Base-by-base conservation (phyloP, 805 yeast genomes). In the Hanseniaspora valbyensis region DNA sequence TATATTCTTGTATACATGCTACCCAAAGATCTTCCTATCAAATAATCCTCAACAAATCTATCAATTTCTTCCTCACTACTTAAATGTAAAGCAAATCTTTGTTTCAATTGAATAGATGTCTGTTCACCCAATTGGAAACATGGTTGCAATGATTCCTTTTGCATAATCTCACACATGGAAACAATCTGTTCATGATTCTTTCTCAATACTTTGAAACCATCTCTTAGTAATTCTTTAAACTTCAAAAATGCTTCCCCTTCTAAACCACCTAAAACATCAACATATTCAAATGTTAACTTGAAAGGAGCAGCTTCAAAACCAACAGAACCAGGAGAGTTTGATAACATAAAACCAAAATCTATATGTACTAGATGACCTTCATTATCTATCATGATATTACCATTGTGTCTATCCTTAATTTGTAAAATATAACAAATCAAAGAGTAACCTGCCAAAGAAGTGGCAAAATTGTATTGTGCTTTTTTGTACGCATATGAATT, bases 231-330 rank as follows among this genome's bases (percentile, higher is more conserved):
- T 5, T 69, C 61, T 34, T 76, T 76, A 67, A 85, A 92, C 49
- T 71, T 70, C 36, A 67, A 61, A 66, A 77, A 92, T 46, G 74
- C 67, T 21, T 70, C 74, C 18, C 87, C 76, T 2, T 77, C 80
- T 0, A 72, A 50, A 0, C 97, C 97, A 10, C 95, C 98, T 57
- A 92, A 64, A 3, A 92, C 65, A 29, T 89, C 96, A 21, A 90
- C 78, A 58, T 92, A 92, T 59, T 92, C 99, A 53, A 73, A 72
- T 0, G 97, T 87, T 16, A 92, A 70, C 63, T 92, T 92, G 72
- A 92, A 92, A 1, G 98, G 96, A 1, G 97, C 96, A 1, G 96
- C 94, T 62, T 92, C 99, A 63, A 92, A 89, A 0, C 96, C 96
- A 51, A 92, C 88, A 44, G 95, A 83, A 3, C 98, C 98, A 0